Evolutionary conservation across 345 rosid species (phyloP).

Genomic region (Cardamine resedifolia): DNA sequence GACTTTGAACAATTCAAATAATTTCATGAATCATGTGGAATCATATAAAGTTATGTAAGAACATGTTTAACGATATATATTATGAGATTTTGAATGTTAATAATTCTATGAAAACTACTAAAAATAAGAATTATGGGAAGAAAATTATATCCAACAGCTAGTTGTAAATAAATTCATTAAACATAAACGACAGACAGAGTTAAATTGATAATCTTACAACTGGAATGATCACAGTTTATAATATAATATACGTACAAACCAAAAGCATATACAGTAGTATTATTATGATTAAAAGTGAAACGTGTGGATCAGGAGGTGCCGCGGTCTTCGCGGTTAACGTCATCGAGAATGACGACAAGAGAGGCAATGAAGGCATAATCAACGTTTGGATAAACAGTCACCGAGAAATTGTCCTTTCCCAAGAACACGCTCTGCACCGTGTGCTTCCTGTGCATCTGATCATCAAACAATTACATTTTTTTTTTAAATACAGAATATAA

Average conservation of each 20-base stretch:
- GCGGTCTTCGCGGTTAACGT: conserved; percentile 43
- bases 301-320: background rate
- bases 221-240: background rate
- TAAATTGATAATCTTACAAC: background rate
- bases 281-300: background rate
- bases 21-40: background rate
- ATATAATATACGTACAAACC: background rate
- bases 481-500: too few relatives aligned
- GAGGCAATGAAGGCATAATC: conserved; percentile 46
- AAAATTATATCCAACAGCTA: background rate
- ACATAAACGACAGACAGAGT: background rate
- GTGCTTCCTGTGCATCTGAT: conserved; percentile 43
- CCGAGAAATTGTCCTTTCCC: conserved; percentile 45
- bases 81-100: background rate
- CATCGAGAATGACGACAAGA: conserved; percentile 49
- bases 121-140: background rate
- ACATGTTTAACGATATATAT: too few relatives aligned
- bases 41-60: too few relatives aligned
- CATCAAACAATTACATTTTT: background rate
- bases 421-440: conserved; percentile 39
- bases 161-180: background rate
- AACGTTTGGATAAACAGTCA: conserved; percentile 45
- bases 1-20: too few relatives aligned
- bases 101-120: background rate
- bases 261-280: background rate